Conservation (phyloP, 176 grass and related monocot species). For the Puccinellia tenuiflora region DNA sequence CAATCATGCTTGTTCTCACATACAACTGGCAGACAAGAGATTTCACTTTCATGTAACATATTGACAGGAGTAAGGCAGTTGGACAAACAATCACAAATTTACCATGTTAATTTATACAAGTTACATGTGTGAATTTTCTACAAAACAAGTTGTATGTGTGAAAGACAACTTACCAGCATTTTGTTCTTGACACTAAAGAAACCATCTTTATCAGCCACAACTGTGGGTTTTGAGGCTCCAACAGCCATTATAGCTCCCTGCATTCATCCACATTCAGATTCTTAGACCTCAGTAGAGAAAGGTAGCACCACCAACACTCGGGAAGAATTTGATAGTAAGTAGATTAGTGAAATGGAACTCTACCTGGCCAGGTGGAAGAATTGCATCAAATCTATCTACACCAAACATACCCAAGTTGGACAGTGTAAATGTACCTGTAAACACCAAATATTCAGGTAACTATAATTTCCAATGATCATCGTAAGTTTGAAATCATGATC, state of each 20-base stretch:
- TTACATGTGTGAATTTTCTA: not conserved
- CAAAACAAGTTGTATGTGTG: not conserved
- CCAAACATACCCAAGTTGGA: constrained; percentile 99
- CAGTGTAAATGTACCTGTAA: constrained; percentile 87
- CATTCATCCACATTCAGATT: constrained; percentile 19
- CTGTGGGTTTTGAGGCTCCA: constrained; percentile 88
- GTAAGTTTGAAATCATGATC: not conserved
- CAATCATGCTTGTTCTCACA: not conserved
- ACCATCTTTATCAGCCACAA: constrained; percentile 63
- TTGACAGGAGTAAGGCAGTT: not conserved
- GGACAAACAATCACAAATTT: not conserved
- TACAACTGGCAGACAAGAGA: not conserved
- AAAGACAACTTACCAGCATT: constrained; percentile 77
- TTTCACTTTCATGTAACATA: not conserved
- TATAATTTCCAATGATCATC: not conserved
- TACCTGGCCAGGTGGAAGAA: constrained; percentile 98
- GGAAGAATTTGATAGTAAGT: not conserved
- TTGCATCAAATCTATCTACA: constrained; percentile 94
- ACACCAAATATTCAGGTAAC: constrained; percentile 26
- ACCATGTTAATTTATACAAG: not conserved
- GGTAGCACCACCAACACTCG: not conserved
- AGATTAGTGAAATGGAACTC: constrained; percentile 1
- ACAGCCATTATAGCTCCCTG: constrained; percentile 98
- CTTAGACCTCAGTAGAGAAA: not conserved
- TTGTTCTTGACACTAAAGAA: constrained; percentile 95